Evolutionary conservation across 2,329 filamentous ascomycete species (phyloP), one percentile per base, ranked within the genome.

Genomic region (Colletotrichum coccodes): DNA sequence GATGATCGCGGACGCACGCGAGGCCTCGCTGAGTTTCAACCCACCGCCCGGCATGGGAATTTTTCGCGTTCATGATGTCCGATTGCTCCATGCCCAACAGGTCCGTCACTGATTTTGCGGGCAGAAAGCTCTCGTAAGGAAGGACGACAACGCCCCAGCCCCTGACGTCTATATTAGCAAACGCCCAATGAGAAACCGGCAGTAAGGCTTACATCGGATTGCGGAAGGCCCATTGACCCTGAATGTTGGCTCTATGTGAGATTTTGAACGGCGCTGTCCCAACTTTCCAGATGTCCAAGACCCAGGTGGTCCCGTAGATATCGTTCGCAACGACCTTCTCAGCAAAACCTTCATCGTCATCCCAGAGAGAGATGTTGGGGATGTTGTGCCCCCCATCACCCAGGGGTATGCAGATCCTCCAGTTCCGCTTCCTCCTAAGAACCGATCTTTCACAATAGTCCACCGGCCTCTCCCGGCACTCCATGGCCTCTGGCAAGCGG

Each of bases 131-230:
- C 59, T 77, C 80, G 38, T 81, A 78, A 0, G 82, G 80, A 7
- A 88, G 72, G 7, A 84, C 79, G 46, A 87, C 74, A 11, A 87
- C 79, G 7, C 85, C 85, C 86, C 86, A 88, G 1, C 84, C 85
- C 59, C 79, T 79, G 71, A 26, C 59, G 52, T 50, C 26, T 12
- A 30, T 14, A 28, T 70, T 44, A 67, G 63, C 12, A 49, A 56
- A 12, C 44, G 8, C 8, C 16, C 16, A 1, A 14, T 23, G 18
- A 7, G n/a, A 18, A 6, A 9, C 7, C 14, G 32, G 2, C 8
- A 7, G 21, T 14, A 12, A n/a, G 16, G 50, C 65, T 50, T 46
- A 66, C 65, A 53, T 66, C 8, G 60, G 54, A 11, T 47, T 2
- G 73, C 73, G 16, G 40, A 60, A 34, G 56, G 63, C 11, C 76